Evolutionary conservation across 495 filamentous ascomycete species (phyloP), one percentile per base, ranked within the genome.

Genomic region (Aspergillus saccharolyticus): DNA sequence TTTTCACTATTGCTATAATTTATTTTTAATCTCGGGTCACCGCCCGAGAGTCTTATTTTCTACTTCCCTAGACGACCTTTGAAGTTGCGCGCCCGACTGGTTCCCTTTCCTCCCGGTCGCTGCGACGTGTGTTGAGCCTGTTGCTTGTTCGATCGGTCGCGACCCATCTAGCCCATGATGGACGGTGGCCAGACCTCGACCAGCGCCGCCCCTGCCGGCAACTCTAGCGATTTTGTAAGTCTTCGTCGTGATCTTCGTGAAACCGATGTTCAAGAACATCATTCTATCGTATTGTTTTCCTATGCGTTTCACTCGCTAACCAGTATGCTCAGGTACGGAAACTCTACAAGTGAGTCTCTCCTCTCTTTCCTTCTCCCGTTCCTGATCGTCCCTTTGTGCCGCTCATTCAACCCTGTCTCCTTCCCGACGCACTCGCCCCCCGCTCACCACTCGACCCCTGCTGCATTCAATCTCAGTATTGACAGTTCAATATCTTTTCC

Each of bases 321-420:
- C 44, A 53, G 19, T 12, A 59, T 68, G 68, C 50, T 21, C 70
- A 98, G 94, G 94, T 98, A 66, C 90, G 93, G 78, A 98, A 98
- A 75, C 78, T 98, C 64, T 97, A 96, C 81, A 97, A 96, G 94
- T 98, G 78, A 70, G 83, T 75, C 51, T 55, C 51, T 46, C 45
- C 47, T 42, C 54, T 57, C 55, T 61, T 22, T 30, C 47, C 54
- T 66, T 53, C 62, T 42, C 62, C 43, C 17, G 44, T 52, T 58
- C 55, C 30, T 57, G 24, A 28, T 18, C 47, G 15, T 50, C 47
- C 22, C 47, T 50, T 50, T 49, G 4, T 51, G 16, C 17, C 49
- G 55, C 44, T 57, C 52, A 43, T 54, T 33, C 33, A 39, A 39
- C 12, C 33, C 43, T 30, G 9, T 43, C 52, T 60, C 49, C 60